Conservation (phyloP, 305 asterid species). For the Fraxinus dipetala region DNA sequence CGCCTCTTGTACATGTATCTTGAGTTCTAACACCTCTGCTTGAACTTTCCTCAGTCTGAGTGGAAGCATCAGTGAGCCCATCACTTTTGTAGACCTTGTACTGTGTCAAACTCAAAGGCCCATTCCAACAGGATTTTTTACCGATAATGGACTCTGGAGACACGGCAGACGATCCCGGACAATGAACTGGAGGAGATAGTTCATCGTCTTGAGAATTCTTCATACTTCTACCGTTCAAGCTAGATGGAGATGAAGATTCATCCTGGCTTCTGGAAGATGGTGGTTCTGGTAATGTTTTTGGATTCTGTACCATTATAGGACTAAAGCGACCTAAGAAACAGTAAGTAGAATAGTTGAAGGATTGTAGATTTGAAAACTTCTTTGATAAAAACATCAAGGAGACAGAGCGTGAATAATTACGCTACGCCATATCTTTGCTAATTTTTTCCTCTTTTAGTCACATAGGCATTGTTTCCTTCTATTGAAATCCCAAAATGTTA, state of each 20-base stretch:
- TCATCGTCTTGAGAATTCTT: conserved; percentile 79
- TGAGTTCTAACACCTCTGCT: conserved; percentile 35
- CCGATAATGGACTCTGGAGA: conserved; percentile 65
- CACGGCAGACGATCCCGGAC: conserved; percentile 54
- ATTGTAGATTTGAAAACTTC: not conserved
- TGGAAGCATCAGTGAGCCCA: conserved; percentile 81
- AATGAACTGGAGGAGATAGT: conserved; percentile 67
- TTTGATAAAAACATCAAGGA: not conserved
- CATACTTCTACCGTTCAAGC: conserved; percentile 62
- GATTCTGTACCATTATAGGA: conserved; percentile 58
- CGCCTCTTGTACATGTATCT: conserved; percentile 63
- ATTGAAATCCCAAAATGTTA: not conserved
- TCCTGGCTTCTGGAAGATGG: conserved; percentile 80
- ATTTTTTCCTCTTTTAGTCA: not conserved
- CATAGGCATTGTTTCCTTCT: not conserved
- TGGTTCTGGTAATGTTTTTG: conserved; percentile 75
- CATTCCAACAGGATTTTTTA: conserved; percentile 69
- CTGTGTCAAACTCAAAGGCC: conserved; percentile 66
- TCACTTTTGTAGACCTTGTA: conserved; percentile 74
- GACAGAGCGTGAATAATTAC: not conserved
- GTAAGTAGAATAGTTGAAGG: not conserved
- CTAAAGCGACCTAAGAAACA: conserved; percentile 54
- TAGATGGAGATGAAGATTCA: conserved; percentile 81
- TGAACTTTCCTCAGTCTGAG: conserved; percentile 80
- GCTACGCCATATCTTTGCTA: not conserved